Base-by-base conservation (phyloP, 106 monocot species). In the Hemerocallis citrina region DNA sequence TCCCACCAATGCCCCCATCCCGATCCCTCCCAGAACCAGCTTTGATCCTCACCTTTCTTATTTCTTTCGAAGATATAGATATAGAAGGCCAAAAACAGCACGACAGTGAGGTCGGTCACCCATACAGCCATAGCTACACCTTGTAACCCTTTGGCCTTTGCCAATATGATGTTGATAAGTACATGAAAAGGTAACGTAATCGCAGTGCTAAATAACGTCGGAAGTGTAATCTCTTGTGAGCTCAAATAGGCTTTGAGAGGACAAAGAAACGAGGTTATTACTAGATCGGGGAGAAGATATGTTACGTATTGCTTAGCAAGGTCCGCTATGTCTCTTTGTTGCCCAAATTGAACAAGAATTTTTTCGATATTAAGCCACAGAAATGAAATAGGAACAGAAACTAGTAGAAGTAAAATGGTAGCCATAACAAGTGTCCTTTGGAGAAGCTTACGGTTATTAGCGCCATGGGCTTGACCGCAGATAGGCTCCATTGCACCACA, bases 401-500 rank as follows among this genome's bases (percentile, higher is more conserved):
- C 61, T 11, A 50, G n/a, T 0, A 98, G 77, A 1, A 98, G 77
- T 16, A 98, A 61, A 36, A 85, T 29, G 27, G 64, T 80, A 10
- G 82, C 56, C 88, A 82, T 92, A 67, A 80, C 28, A 17, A 98
- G 88, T 1, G 91, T 92, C 70, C 57, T 68, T 31, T 60, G 92
- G 12, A 98, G 75, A 48, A 98, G 91, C 28, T 47, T 61, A 45
- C 52, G 55, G 77, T 98, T 98, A 23, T 46, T 41, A 21, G 98
- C 98, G 1, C 98, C 98, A 50, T 67, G 70, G 25, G 92, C 91
- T 55, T 98, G 98, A 10, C 98, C 92, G 54, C 87, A 92, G 17
- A 92, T 78, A 29, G 92, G 87, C 44, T 92, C 92, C 87, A 87
- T 84, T 55, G 82, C 82, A 40, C 67, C 69, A 59, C 62, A 71